These are phyloP conservation scores for Crotalaria pallida DNA, from an alignment of 306 rosid species.

Conservation along the genomic window DNA sequence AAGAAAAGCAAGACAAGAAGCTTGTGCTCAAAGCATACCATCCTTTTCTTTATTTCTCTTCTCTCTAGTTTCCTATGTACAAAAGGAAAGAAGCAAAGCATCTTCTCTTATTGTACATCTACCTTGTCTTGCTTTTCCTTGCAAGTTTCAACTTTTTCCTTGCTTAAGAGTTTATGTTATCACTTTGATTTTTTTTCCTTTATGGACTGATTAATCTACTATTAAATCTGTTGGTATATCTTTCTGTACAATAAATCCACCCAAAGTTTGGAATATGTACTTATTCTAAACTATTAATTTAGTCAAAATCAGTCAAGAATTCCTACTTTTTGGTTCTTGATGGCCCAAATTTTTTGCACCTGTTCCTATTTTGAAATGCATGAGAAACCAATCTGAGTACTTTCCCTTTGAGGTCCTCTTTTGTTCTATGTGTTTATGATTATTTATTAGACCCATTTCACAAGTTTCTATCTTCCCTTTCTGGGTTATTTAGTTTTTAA, in stretches of 20 bases:
- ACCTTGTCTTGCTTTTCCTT: slow-evolving; percentile 53
- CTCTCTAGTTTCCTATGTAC: slow-evolving; percentile 26
- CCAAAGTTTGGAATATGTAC: slow-evolving; percentile 62
- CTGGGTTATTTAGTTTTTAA: slow-evolving; percentile 12
- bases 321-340: slow-evolving; percentile 28
- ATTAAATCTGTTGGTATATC: slow-evolving; percentile 43
- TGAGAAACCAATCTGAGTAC: slow-evolving; percentile 18
- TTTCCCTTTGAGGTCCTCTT: slow-evolving; percentile 17
- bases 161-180: slow-evolving; percentile 44
- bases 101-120: slow-evolving; percentile 34
- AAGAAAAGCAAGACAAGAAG: slow-evolving; percentile 35
- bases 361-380: slow-evolving; percentile 25
- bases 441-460: slow-evolving; percentile 18
- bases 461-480: slow-evolving; percentile 6
- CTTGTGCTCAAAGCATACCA: slow-evolving; percentile 60
- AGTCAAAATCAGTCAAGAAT: slow-evolving; percentile 41
- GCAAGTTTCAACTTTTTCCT: slow-evolving; percentile 67
- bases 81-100: slow-evolving; percentile 70
- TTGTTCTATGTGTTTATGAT: not conserved
- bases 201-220: slow-evolving; percentile 9
- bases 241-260: slow-evolving; percentile 39
- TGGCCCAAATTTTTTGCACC: slow-evolving; percentile 13
- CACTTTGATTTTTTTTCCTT: slow-evolving; percentile 8
- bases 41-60: not conserved
- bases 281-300: slow-evolving; percentile 23